A percentile compares a stretch with the other conserved stretches of the same genome.
Conservation (phyloP, 495 filamentous ascomycete species). For the Penicillium herquei region DNA sequence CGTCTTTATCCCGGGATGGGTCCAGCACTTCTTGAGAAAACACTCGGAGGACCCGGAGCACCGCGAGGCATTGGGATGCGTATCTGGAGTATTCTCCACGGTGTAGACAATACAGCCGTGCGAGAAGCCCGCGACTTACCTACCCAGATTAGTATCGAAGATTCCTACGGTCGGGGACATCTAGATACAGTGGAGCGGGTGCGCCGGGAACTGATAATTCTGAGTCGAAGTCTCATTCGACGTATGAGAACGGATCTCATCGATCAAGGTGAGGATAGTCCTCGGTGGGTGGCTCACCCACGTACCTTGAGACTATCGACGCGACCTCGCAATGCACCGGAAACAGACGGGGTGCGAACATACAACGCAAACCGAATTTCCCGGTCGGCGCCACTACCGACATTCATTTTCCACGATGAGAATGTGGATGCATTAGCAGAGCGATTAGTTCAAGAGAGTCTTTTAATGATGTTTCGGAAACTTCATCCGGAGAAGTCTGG, state of each 20-base stretch:
- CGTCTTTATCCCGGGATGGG: slow-evolving; percentile 60
- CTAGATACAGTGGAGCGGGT: slow-evolving; percentile 62
- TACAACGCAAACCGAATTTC: slow-evolving; percentile 63
- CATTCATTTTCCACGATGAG: slow-evolving; percentile 62
- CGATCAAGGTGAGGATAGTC: slow-evolving; percentile 43
- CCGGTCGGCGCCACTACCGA: slow-evolving; percentile 63
- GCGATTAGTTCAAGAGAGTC: slow-evolving; percentile 63
- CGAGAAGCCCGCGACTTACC: slow-evolving; percentile 69
- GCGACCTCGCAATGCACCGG: slow-evolving; percentile 57
- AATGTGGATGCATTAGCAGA: slow-evolving; percentile 58
- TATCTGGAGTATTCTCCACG: slow-evolving; percentile 80
- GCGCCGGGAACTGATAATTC: slow-evolving; percentile 57
- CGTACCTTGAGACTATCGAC: slow-evolving; percentile 77
- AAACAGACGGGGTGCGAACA: slow-evolving; percentile 48
- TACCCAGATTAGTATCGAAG: slow-evolving; percentile 90
- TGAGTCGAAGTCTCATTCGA: slow-evolving; percentile 69
- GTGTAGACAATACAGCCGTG: slow-evolving; percentile 60
- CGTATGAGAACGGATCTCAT: slow-evolving; percentile 77
- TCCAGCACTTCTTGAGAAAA: slow-evolving; percentile 55
- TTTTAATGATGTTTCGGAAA: slow-evolving; percentile 69
- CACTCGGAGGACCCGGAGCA: slow-evolving; percentile 67
- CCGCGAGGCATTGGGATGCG: slow-evolving; percentile 66
- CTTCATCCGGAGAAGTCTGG: slow-evolving; percentile 66
- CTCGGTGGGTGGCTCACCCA: slow-evolving; percentile 66
- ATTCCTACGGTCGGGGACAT: slow-evolving; percentile 71